These are phyloP conservation scores for Aspergillus ibericus DNA, from an alignment of 2,329 filamentous ascomycete species.

Conservation along the genomic window DNA sequence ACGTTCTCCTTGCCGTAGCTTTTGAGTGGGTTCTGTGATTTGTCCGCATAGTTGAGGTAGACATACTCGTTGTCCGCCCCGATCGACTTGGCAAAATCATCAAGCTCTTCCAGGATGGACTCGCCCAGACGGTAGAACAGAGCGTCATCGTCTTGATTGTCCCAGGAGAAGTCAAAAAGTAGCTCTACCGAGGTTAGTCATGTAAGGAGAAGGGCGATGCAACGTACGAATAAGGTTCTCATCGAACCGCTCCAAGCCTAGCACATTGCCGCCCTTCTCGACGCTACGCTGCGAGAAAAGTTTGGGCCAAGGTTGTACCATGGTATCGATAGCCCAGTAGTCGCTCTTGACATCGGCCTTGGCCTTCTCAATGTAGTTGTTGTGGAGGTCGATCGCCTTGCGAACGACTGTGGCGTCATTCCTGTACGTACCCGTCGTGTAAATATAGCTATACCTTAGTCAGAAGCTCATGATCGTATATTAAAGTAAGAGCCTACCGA, in stretches of 20 bases:
- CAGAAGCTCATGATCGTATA: not conserved
- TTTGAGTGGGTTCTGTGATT: conserved; percentile 43
- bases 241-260: conserved; percentile 35
- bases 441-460: conserved; percentile 16
- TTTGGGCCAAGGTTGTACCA: conserved; percentile 46
- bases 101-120: conserved; percentile 29
- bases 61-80: conserved; percentile 36
- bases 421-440: conserved; percentile 23
- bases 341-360: conserved; percentile 11
- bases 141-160: conserved; percentile 33
- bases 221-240: conserved; percentile 24
- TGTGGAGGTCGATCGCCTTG: conserved; percentile 20
- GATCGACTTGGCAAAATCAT: conserved; percentile 26
- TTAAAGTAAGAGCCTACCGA: conserved; percentile 7
- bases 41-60: conserved; percentile 51
- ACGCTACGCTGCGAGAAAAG: conserved; percentile 35
- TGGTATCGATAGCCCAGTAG: conserved; percentile 19
- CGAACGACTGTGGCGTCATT: conserved; percentile 20
- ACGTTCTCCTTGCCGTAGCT: conserved; percentile 46
- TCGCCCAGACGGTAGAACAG: conserved; percentile 32
- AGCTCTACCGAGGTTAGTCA: not conserved
- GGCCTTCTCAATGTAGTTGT: conserved; percentile 18
- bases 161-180: conserved; percentile 24
- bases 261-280: conserved; percentile 38
- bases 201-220: not conserved